These are phyloP conservation scores for Agrocybe praecox DNA, from an alignment of 768 basidiomycete species.

Conservation along the genomic window DNA sequence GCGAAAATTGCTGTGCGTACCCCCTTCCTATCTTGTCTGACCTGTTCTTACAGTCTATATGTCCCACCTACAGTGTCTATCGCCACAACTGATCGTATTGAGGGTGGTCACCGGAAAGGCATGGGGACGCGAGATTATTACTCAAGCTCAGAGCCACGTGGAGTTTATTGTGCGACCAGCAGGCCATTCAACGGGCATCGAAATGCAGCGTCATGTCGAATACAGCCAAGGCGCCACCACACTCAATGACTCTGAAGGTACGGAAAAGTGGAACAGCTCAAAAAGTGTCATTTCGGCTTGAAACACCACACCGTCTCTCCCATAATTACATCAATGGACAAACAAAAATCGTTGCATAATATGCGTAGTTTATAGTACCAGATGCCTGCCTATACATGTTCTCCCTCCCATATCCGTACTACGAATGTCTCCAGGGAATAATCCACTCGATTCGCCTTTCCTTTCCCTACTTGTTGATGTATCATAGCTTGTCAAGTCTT, in stretches of 20 bases:
- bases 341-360: not conserved
- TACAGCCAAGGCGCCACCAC: slow-evolving; percentile 23
- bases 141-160: slow-evolving; percentile 23
- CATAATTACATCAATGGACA: not conserved
- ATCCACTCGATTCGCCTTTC: too few relatives aligned
- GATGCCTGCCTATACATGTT: too few relatives aligned
- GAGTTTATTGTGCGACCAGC: slow-evolving; percentile 18
- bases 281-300: slow-evolving; percentile 16
- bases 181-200: slow-evolving; percentile 19
- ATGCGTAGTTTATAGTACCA: too few relatives aligned
- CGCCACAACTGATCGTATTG: slow-evolving; percentile 26
- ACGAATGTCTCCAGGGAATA: too few relatives aligned
- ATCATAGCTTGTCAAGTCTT: too few relatives aligned
- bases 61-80: slow-evolving; percentile 16
- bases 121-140: slow-evolving; percentile 23
- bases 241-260: slow-evolving; percentile 9
- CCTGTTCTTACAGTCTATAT: not conserved
- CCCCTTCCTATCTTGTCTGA: not conserved
- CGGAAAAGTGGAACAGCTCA: slow-evolving; percentile 23
- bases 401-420: too few relatives aligned
- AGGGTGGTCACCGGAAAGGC: slow-evolving; percentile 25
- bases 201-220: slow-evolving; percentile 17
- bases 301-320: not conserved
- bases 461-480: too few relatives aligned
- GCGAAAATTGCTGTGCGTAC: slow-evolving; percentile 40